Conservation (phyloP, 345 rosid species). For the Ceriops tagal region DNA sequence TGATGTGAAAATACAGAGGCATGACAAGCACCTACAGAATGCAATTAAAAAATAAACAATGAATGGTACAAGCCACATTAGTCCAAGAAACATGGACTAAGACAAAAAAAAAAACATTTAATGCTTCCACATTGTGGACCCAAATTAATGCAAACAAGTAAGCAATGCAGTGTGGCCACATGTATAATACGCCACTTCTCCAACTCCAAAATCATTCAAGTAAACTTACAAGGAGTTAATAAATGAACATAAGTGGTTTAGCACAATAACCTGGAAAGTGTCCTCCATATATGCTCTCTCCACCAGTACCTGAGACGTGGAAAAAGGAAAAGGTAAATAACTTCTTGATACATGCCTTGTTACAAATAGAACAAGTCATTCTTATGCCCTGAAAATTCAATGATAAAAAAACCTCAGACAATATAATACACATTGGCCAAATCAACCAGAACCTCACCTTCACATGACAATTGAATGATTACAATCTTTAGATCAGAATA, state of each 20-base stretch:
- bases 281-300: conserved; percentile 85
- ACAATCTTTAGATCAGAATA: too few relatives aligned
- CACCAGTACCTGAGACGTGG: conserved; percentile 63
- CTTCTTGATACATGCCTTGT: too few relatives aligned
- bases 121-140: neutral
- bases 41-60: too few relatives aligned
- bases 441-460: too few relatives aligned
- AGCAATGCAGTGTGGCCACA: too few relatives aligned
- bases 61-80: neutral
- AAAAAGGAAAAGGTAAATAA: conserved; percentile 7
- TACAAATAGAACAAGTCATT: too few relatives aligned
- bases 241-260: neutral
- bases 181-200: neutral
- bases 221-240: neutral
- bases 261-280: conserved; percentile 77
- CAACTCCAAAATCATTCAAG: neutral
- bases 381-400: neutral
- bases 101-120: neutral
- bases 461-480: too few relatives aligned
- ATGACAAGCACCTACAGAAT: too few relatives aligned
- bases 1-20: too few relatives aligned
- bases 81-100: neutral
- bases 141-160: conserved; percentile 2
- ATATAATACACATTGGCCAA: too few relatives aligned
- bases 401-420: too few relatives aligned